Base-by-base conservation (phyloP, 768 basidiomycete genomes). In the Naganishia kalamii region DNA sequence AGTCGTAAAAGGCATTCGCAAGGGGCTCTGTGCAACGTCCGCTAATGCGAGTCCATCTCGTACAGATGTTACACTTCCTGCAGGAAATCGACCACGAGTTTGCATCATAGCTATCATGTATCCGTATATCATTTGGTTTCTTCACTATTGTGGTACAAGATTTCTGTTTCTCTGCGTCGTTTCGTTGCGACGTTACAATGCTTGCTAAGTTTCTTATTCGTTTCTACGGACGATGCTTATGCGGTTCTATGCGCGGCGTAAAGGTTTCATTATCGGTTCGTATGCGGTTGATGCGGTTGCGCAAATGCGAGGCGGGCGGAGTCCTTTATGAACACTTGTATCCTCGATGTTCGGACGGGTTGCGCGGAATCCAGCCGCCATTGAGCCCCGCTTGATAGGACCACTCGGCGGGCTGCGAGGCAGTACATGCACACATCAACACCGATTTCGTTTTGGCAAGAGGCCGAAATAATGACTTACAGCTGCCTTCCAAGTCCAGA, bases 361-460 rank as follows among this genome's bases (percentile, higher is more conserved):
- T 75, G 67, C 81, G 75, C 10, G 92, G 91, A 74, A 94, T 92
- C 89, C 89, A 92, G 23, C 91, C 91, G 66, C 86, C 82, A 13
- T 80, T 76, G 35, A 93, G 80, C 43, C 90, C 90, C 48, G 87
- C 86, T 68, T 88, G 84, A 80, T 94, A 94, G 0, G 87, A 83
- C 92, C 92, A 96, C 65, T 94, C 92, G 68, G 90, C 88, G 2
- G 89, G 87, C 67, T 79, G 79, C 77, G 25, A 43, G 37, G 30
- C 21, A 4, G 15, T 19, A 51, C 19, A 32, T 46, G 30, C 7
- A 30, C 27, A 29, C 19, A 35, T 52, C 32, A 35, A 52, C n/a
- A 35, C 27, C 48, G 23, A 27, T 23, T 4, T 23, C 23, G n/a
- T n/a, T n/a, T n/a, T 48, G 23, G 30, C 25, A 50, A 61, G 10